A percentile compares a stretch with the other conserved stretches of the same genome.
These are phyloP conservation scores for Torrubiella hemipterigena DNA, from an alignment of 2,329 filamentous ascomycete species.

Conservation along the genomic window DNA sequence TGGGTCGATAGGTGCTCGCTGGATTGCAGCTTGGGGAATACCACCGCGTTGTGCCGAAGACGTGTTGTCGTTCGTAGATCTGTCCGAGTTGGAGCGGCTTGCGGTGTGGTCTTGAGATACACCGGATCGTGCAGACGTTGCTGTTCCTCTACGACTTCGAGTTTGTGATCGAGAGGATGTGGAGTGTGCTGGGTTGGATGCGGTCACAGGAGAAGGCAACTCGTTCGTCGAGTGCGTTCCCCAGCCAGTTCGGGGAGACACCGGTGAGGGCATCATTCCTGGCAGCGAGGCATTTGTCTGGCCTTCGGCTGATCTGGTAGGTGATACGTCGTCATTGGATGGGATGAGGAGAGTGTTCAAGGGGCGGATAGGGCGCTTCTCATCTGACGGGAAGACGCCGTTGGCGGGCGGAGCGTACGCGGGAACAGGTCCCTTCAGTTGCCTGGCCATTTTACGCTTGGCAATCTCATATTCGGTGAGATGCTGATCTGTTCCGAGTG, in stretches of 20 bases:
- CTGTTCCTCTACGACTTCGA: constrained; percentile 6
- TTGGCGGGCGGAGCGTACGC: constrained; percentile 31
- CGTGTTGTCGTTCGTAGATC: constrained; percentile 11
- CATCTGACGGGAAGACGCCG: constrained; percentile 13
- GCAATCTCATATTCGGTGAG: constrained; percentile 38
- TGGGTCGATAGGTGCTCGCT: constrained; percentile 39
- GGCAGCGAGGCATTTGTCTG: constrained; percentile 21
- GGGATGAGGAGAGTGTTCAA: constrained; percentile 10
- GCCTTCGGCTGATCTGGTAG: constrained; percentile 10
- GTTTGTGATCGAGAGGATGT: constrained; percentile 8
- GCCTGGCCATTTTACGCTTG: constrained; percentile 36
- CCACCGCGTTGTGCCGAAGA: constrained; percentile 8
- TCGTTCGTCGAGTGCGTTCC: constrained; percentile 23
- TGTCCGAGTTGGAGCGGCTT: constrained; percentile 16
- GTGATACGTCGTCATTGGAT: constrained; percentile 7
- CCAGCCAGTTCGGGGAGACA: constrained; percentile 34
- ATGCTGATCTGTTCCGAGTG: constrained; percentile 26
- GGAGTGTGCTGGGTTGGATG: constrained; percentile 15
- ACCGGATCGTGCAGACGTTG: constrained; percentile 1
- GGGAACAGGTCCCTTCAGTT: constrained; percentile 37
- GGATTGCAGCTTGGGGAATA: constrained; percentile 15
- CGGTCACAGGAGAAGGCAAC: constrained; percentile 28
- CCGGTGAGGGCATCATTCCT: constrained; percentile 32
- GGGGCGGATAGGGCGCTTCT: constrained; percentile 15
- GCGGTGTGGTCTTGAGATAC: constrained; percentile 13